Conservation (phyloP, 1,139 yeast genomes). For the Saccharomyces hybrid region DNA sequence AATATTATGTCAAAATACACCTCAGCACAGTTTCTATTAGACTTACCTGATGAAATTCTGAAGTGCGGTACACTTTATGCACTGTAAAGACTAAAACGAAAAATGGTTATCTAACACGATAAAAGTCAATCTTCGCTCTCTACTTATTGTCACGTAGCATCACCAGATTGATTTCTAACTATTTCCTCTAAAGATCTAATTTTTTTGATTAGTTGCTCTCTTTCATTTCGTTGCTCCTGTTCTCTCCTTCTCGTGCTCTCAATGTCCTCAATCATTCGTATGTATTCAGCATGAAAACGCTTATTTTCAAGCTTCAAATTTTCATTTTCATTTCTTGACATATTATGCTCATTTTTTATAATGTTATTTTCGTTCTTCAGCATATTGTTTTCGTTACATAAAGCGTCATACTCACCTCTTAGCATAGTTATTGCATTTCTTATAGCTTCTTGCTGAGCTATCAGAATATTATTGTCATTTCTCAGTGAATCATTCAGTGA, state of each 20-base stretch:
- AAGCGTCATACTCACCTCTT: neutral
- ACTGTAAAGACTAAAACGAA: too few species aligned
- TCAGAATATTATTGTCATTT: neutral
- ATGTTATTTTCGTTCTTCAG: slow-evolving; percentile 5
- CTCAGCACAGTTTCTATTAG: too few species aligned
- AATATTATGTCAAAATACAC: neutral
- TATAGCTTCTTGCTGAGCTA: neutral
- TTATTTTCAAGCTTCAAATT: neutral
- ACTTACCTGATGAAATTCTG: too few species aligned
- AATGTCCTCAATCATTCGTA: neutral
- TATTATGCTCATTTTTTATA: neutral
- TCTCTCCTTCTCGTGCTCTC: neutral
- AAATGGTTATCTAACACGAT: too few species aligned
- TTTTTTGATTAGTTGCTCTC: neutral
- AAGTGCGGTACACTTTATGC: too few species aligned
- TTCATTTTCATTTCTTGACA: neutral
- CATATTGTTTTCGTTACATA: slow-evolving; percentile 7
- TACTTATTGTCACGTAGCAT: neutral
- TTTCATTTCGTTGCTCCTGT: neutral
- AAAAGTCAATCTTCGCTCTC: neutral
- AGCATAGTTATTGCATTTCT: neutral
- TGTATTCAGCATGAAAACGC: neutral
- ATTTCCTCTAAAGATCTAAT: neutral
- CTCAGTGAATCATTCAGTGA: slow-evolving; percentile 61
- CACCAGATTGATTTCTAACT: neutral